phyloP scores from a whole-genome alignment of 306 rosid species.

The Datisca glomerata region DNA sequence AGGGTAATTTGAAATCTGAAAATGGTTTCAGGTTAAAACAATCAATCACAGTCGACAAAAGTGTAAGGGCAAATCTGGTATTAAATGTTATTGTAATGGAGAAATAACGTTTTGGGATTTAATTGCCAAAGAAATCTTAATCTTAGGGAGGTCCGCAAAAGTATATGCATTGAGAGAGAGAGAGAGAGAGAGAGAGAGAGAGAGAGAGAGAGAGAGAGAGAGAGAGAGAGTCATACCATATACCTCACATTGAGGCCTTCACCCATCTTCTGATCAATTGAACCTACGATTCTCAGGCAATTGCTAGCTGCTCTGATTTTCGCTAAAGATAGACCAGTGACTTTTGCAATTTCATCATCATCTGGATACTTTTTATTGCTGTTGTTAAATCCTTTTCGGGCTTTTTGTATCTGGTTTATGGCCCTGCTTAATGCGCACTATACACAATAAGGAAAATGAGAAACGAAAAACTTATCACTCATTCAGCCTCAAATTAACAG shows the following conservation, averaged over 20 bases:
- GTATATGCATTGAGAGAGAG: not conserved
- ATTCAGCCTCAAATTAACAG: too few species aligned
- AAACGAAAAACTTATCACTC: constrained; percentile 17
- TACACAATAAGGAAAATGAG: constrained; percentile 23
- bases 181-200: not conserved
- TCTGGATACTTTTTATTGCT: constrained; percentile 30
- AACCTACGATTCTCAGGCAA: constrained; percentile 70
- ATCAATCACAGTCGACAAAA: too few species aligned
- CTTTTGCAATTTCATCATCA: constrained; percentile 58
- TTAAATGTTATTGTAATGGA: too few species aligned
- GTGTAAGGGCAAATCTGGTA: too few species aligned
- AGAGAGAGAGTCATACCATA: constrained; percentile 35
- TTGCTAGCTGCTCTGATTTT: constrained; percentile 65
- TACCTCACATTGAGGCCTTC: constrained; percentile 30
- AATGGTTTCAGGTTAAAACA: too few species aligned
- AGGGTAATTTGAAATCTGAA: too few species aligned
- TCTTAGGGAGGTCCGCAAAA: too few species aligned
- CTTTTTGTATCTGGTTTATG: constrained; percentile 59
- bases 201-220: constrained; percentile 1
- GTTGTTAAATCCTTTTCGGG: constrained; percentile 40
- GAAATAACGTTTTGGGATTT: too few species aligned
- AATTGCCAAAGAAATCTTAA: too few species aligned
- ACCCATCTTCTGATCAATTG: constrained; percentile 60
- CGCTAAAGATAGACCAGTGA: constrained; percentile 72
- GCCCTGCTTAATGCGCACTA: constrained; percentile 65